A percentile compares a stretch with the other conserved stretches of the same genome.
Conservation (phyloP, 108 stramenopile genomes). For the Cyclotella distinguenda region DNA sequence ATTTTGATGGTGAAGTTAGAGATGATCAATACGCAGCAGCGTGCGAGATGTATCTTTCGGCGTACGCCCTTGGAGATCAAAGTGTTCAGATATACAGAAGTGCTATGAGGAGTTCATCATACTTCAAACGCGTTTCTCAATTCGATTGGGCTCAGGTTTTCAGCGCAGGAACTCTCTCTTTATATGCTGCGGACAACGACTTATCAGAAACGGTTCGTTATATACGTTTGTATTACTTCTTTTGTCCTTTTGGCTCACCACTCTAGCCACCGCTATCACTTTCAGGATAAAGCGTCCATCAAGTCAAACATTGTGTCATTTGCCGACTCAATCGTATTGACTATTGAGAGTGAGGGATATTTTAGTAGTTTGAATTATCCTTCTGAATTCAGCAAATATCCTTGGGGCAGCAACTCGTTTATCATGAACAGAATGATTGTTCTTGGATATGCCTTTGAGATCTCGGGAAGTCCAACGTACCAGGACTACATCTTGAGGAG, state of each 20-base stretch:
- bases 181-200: conserved; percentile 29
- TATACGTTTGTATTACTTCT: neutral
- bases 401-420: conserved; percentile 32
- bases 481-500: conserved; percentile 20
- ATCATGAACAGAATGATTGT: conserved; percentile 33
- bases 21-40: conserved; percentile 34
- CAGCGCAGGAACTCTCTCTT: conserved; percentile 30
- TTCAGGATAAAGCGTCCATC: conserved; percentile 15
- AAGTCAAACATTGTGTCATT: conserved; percentile 23
- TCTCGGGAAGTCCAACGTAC: conserved; percentile 15
- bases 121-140: conserved; percentile 16
- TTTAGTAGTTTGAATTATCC: conserved; percentile 13
- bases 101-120: conserved; percentile 14
- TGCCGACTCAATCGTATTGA: conserved; percentile 16
- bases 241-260: neutral
- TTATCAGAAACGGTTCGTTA: neutral
- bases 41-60: conserved; percentile 34
- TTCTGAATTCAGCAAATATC: conserved; percentile 6
- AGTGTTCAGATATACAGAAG: conserved; percentile 1
- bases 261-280: neutral
- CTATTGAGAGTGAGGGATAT: conserved; percentile 25
- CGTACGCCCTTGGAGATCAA: conserved; percentile 21
- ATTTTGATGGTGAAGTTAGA: conserved; percentile 15
- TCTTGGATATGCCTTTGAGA: conserved; percentile 26
- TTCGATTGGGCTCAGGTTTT: conserved; percentile 33